A percentile compares a stretch with the other conserved stretches of the same genome.
phyloP scores from a whole-genome alignment of 202 grass and related monocot genomes.

The Panicum virgatum region DNA sequence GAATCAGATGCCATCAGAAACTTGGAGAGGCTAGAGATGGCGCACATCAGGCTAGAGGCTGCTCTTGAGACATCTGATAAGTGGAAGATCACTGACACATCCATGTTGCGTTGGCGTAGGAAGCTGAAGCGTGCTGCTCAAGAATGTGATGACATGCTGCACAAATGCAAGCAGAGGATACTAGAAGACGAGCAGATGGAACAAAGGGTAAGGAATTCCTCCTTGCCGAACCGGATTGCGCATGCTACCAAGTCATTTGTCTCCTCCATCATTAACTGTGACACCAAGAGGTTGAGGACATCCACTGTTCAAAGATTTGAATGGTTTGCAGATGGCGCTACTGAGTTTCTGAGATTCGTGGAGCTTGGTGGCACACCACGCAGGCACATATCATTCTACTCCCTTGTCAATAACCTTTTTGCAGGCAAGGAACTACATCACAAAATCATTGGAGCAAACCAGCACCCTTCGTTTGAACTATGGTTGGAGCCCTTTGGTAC shows the following conservation, averaged over 20 bases:
- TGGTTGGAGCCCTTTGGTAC: too few relatives aligned
- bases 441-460: not conserved
- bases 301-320: not conserved
- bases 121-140: constrained; percentile 29
- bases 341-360: constrained; percentile 12
- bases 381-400: not conserved
- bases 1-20: not conserved
- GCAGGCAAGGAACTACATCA: not conserved
- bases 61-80: constrained; percentile 1
- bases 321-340: constrained; percentile 11
- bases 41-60: constrained; percentile 1
- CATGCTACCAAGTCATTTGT: not conserved
- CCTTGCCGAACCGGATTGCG: not conserved
- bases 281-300: not conserved
- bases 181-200: not conserved
- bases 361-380: not conserved
- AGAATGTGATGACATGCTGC: not conserved
- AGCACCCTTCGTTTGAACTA: too few relatives aligned
- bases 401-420: not conserved
- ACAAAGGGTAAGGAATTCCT: not conserved
- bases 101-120: constrained; percentile 5
- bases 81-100: not conserved
- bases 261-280: not conserved
- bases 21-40: constrained; percentile 31
- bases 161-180: not conserved